Conservation (phyloP, 2,329 filamentous ascomycete species). For the Colletotrichum lentis region DNA sequence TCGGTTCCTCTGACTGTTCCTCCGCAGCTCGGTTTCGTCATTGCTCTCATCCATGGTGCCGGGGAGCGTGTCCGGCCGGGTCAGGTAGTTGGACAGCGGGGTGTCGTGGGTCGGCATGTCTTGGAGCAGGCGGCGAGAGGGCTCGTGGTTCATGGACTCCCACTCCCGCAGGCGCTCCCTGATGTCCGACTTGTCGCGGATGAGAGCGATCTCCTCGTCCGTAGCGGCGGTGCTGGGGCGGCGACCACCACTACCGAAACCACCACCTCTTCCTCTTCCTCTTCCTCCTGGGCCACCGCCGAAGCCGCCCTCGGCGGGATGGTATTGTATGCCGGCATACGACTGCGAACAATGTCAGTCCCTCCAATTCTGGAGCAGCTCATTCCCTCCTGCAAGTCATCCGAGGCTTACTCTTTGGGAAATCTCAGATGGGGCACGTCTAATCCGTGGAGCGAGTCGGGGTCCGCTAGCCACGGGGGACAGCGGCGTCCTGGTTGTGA, state of each 20-base stretch:
- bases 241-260: conserved; percentile 5
- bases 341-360: not conserved
- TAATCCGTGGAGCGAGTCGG: conserved; percentile 22
- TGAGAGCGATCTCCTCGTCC: conserved; percentile 1
- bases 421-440: conserved; percentile 7
- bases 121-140: conserved; percentile 39
- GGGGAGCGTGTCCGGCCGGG: conserved; percentile 46
- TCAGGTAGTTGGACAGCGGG: conserved; percentile 47
- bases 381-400: not conserved
- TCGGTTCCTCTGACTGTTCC: conserved; percentile 36
- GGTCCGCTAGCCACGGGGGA: conserved; percentile 6
- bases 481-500: conserved; percentile 35
- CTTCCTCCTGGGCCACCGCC: not conserved
- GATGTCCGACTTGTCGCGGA: conserved; percentile 43
- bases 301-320: not conserved
- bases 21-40: conserved; percentile 39
- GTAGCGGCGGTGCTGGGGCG: conserved; percentile 2
- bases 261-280: conserved; percentile 15
- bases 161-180: conserved; percentile 54
- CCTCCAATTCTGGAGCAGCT: not conserved
- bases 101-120: conserved; percentile 45
- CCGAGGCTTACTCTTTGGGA: conserved; percentile 10
- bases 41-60: conserved; percentile 40
- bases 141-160: conserved; percentile 49
- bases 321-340: not conserved